Evolutionary conservation across 371 early-diverging fungal species (phyloP), one percentile per base, ranked within the genome.

Genomic region (Phascolomyces articulosus): DNA sequence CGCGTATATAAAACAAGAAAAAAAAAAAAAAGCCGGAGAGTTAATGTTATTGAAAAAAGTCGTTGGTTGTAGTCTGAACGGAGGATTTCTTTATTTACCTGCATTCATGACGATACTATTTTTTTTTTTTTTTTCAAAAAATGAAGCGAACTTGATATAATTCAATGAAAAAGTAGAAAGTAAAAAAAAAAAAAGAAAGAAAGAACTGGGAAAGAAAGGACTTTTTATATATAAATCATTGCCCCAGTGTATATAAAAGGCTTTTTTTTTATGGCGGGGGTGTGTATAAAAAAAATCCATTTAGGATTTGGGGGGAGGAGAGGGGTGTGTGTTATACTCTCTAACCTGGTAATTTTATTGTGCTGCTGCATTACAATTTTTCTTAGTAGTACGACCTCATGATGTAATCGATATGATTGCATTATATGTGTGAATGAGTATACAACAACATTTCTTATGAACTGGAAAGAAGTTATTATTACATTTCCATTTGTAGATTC

Each of bases 381-480:
- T 6, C 6, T 34, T 34, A 9, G 9, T 34, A 2, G 40, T 44
- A n/a, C n/a, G 63, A 55, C 55, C 55, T 18, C 53, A 62, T 62
- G 63, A 62, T 62, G 63, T 62, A 62, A 62, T 62, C 26, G 55
- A 40, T n/a, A n/a, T n/a, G n/a, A n/a, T n/a, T n/a, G n/a, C n/a
- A n/a, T n/a, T n/a, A n/a, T n/a, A 10, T 47, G 20, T 24, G 51
- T 59, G 60, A 24, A 48, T 27, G 58, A 13, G n/a, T 58, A 24
- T 44, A n/a, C n/a, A 41, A 40, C 16, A 18, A 47, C 18, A 47
- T 4, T 11, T n/a, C n/a, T n/a, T n/a, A n/a, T n/a, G n/a, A n/a
- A 18, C 23, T 20, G 51, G 44, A 44, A 13, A 44, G 44, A n/a
- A 16, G 16, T 8, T 13, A 44, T 23, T 51, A 21, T 21, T 23